A percentile compares a stretch with the other conserved stretches of the same genome.
Conservation (phyloP, 2,329 filamentous ascomycete species). For the Cryphonectria carpinicola region DNA sequence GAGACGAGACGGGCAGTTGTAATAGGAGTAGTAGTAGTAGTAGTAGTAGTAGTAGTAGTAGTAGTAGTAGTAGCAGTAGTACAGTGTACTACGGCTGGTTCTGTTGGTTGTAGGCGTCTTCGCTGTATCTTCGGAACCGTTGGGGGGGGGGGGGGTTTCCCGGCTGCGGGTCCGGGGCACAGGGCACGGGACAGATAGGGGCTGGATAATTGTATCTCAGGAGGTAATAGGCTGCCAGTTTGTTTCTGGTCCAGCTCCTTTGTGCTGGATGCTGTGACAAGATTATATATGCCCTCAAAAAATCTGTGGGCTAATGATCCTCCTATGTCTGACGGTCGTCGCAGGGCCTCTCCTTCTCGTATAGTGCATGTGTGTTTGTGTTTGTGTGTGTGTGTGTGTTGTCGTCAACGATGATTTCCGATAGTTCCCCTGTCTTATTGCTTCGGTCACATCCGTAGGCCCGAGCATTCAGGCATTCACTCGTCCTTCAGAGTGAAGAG, state of each 20-base stretch:
- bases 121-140: slow-evolving; percentile 1
- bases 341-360: not conserved
- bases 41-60: too few relatives aligned
- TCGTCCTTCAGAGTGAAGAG: slow-evolving; percentile 1
- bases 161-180: slow-evolving; percentile 11
- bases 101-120: slow-evolving; percentile 8
- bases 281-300: not conserved
- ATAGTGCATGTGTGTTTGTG: not conserved
- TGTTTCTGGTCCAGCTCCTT: not conserved
- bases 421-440: not conserved
- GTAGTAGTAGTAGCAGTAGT: not conserved
- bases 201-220: slow-evolving; percentile 22
- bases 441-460: not conserved
- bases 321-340: not conserved
- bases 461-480: not conserved
- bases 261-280: not conserved
- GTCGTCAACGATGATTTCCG: not conserved
- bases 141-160: not conserved
- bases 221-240: slow-evolving; percentile 15
- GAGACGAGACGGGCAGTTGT: not conserved
- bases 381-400: too few relatives aligned
- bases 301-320: not conserved
- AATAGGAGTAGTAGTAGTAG: too few relatives aligned
- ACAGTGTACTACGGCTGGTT: slow-evolving; percentile 1
- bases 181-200: slow-evolving; percentile 21